Evolutionary conservation across 208 protist species (phyloP).

Genomic region (Phytomonas sp.): DNA sequence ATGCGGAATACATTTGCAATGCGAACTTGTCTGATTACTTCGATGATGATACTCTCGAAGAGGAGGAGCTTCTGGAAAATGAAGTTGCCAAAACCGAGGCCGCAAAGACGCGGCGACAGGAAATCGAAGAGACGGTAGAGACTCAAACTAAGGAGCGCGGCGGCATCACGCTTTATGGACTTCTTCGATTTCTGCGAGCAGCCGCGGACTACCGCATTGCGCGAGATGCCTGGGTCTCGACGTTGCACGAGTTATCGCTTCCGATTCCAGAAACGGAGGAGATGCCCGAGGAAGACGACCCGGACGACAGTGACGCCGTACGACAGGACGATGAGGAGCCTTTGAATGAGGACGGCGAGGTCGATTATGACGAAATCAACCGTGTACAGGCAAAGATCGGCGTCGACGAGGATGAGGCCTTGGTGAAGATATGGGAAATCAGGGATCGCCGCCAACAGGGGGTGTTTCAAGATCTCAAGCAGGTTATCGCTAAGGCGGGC

Average conservation of each 20-base stretch:
- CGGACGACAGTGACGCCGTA: conserved; percentile 69
- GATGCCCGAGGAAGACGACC: conserved; percentile 65
- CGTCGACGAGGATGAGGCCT: conserved; percentile 58
- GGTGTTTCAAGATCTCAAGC: conserved; percentile 38
- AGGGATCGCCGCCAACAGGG: conserved; percentile 32
- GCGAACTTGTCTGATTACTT: conserved; percentile 31
- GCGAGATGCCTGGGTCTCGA: conserved; percentile 40
- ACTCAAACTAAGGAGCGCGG: conserved; percentile 42
- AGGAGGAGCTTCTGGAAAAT: not conserved
- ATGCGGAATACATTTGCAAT: conserved; percentile 58
- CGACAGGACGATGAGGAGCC: conserved; percentile 42
- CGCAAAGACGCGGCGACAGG: conserved; percentile 21
- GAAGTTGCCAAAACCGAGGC: conserved; percentile 19
- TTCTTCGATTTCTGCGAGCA: conserved; percentile 45
- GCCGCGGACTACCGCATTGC: conserved; percentile 62
- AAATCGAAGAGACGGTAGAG: conserved; percentile 30
- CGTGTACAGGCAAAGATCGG: conserved; percentile 47
- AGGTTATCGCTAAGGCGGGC: conserved; percentile 31
- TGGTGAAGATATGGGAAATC: conserved; percentile 66
- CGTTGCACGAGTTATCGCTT: conserved; percentile 33
- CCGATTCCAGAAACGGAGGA: conserved; percentile 36
- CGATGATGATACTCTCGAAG: conserved; percentile 4
- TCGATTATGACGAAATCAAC: conserved; percentile 37
- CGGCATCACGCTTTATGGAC: conserved; percentile 47
- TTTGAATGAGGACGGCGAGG: conserved; percentile 19